Evolutionary conservation across 371 early-diverging fungal genomes (phyloP).

Genomic region (Saksenaea vasiformis): DNA sequence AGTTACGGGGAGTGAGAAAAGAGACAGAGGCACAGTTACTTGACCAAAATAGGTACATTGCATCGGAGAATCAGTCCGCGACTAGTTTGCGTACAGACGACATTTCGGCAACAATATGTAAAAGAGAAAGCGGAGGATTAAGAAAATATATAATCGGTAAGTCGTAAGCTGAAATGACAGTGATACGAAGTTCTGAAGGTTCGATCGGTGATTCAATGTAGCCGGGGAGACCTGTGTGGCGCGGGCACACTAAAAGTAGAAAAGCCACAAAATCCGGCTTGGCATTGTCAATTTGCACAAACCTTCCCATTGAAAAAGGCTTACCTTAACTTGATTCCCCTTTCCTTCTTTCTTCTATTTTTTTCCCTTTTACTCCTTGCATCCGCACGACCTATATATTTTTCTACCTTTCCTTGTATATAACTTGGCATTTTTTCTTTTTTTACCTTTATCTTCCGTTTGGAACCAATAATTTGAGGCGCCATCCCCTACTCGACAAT

Average conservation of each 20-base stretch:
- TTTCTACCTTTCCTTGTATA: neutral
- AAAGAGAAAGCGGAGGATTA: neutral
- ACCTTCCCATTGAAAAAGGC: neutral
- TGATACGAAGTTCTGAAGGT: neutral
- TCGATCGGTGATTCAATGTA: constrained; percentile 3
- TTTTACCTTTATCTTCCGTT: neutral
- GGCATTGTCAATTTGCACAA: neutral
- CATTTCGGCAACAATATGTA: neutral
- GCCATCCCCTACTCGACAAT: neutral
- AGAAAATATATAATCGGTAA: neutral
- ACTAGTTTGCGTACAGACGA: neutral
- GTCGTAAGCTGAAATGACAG: neutral
- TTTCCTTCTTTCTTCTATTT: constrained; percentile 1
- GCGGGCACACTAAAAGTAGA: constrained; percentile 1
- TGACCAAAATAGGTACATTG: neutral
- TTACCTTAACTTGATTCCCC: neutral
- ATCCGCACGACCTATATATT: neutral
- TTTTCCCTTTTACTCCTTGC: neutral
- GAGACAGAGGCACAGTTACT: neutral
- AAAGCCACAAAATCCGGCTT: constrained; percentile 6
- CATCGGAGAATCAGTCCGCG: neutral
- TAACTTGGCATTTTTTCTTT: neutral
- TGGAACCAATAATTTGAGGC: constrained; percentile 4
- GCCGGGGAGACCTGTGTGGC: neutral
- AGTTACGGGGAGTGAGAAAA: too few relatives aligned